These are phyloP conservation scores for Trichosporon inkin DNA, from an alignment of 1,284 basidiomycete species.

Conservation along the genomic window DNA sequence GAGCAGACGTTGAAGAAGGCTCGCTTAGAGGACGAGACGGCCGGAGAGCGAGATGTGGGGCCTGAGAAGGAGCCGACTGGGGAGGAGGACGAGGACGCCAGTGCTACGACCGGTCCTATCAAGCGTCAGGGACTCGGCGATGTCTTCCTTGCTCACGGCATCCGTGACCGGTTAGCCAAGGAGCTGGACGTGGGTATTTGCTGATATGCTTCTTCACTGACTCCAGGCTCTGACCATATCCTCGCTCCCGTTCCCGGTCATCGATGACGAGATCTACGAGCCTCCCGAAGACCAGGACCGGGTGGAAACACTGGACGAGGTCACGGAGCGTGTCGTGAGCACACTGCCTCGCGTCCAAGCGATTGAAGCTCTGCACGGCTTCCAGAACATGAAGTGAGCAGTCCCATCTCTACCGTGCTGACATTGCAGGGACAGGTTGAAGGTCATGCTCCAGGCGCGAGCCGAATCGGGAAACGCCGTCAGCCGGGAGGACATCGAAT, in stretches of 20 bases:
- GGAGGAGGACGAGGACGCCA: background rate
- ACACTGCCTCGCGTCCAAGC: slow-evolving; percentile 45
- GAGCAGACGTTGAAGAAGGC: slow-evolving; percentile 10
- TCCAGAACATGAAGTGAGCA: slow-evolving; percentile 45
- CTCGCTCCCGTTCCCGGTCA: slow-evolving; percentile 42
- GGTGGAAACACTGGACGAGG: slow-evolving; percentile 44
- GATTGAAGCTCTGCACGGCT: slow-evolving; percentile 47
- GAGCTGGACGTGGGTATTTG: slow-evolving; percentile 31
- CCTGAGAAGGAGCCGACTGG: background rate
- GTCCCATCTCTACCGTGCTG: background rate
- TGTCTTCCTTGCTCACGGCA: slow-evolving; percentile 42
- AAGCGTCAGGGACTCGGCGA: slow-evolving; percentile 37
- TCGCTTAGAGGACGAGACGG: slow-evolving; percentile 11
- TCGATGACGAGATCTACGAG: slow-evolving; percentile 47
- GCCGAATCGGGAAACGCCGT: slow-evolving; percentile 34
- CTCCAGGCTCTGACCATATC: slow-evolving; percentile 23
- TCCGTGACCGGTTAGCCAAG: slow-evolving; percentile 30
- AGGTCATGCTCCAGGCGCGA: slow-evolving; percentile 35
- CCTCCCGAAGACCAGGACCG: slow-evolving; percentile 40
- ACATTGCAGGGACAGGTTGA: slow-evolving; percentile 34
- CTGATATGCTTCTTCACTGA: background rate
- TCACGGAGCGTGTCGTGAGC: slow-evolving; percentile 38
- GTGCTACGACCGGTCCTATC: background rate
- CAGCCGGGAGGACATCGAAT: slow-evolving; percentile 41
- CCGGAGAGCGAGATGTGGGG: background rate